Evolutionary conservation across 768 basidiomycete genomes (phyloP).

Genomic region (Collybiopsis confluens): DNA sequence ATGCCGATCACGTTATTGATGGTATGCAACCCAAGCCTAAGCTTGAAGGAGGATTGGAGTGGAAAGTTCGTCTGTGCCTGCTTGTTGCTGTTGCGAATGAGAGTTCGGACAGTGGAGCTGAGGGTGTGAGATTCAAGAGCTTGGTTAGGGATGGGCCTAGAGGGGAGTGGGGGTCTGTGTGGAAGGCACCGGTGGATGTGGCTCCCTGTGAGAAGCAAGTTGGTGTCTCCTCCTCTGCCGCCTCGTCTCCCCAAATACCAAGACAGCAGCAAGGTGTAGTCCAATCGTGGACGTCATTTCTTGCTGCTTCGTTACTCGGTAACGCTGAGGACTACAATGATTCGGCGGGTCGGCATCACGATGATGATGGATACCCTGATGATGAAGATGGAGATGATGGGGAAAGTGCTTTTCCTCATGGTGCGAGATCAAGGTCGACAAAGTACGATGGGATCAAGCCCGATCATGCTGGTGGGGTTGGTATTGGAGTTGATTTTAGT

Average conservation of each 20-base stretch:
- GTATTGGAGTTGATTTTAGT: constrained; percentile 46
- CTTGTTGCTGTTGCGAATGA: constrained; percentile 71
- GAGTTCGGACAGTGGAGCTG: constrained; percentile 37
- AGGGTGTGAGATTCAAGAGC: constrained; percentile 49
- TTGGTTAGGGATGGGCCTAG: constrained; percentile 53
- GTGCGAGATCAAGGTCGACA: constrained; percentile 16
- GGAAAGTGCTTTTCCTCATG: constrained; percentile 14
- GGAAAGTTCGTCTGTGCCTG: constrained; percentile 84
- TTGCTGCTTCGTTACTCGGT: constrained; percentile 32
- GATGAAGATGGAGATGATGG: constrained; percentile 41
- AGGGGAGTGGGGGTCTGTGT: constrained; percentile 71
- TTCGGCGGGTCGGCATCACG: constrained; percentile 43
- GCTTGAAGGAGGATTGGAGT: constrained; percentile 70
- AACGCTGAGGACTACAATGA: constrained; percentile 38
- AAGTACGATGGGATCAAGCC: constrained; percentile 47
- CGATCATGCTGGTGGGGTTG: constrained; percentile 45
- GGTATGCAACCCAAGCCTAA: background rate
- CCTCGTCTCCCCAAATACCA: background rate
- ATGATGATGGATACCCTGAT: constrained; percentile 39
- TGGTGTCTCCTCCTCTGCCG: constrained; percentile 2
- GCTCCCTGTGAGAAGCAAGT: constrained; percentile 55
- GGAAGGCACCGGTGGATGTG: constrained; percentile 52
- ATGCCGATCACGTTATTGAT: background rate
- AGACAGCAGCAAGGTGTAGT: constrained; percentile 9
- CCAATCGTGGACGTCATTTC: constrained; percentile 35